Base-by-base conservation (phyloP, 1,284 basidiomycete species). In the Sparassis latifolia region DNA sequence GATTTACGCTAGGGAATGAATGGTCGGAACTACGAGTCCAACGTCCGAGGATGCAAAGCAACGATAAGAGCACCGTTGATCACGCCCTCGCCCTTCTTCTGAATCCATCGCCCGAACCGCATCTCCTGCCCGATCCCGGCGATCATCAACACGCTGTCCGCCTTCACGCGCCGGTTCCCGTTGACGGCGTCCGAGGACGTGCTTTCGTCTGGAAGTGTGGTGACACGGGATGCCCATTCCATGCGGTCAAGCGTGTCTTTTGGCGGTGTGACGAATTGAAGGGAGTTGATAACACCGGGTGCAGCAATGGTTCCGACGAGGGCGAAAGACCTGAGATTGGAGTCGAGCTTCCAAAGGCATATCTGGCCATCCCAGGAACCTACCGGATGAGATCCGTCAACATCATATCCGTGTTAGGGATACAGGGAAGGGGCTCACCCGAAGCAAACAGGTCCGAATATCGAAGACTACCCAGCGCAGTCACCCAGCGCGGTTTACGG, bases 401-500 rank as follows among this genome's bases (percentile, higher is more conserved):
- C 43, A 44, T 43, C 52, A 55, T 49, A 56, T 52, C 20, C 4
- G 33, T 37, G 52, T n/a, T n/a, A 27, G 3, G 10, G 12, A 40
- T 42, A 44, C 9, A 50, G 27, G 29, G 47, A 32, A 35, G 40
- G 41, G 10, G 68, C 76, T 54, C 65, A 90, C 91, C 92, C 10
- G 92, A 94, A 0, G 81, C 92, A 61, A 99, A 92, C 3, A 96
- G 62, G 67, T 99, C 93, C 5, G 92, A 89, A 67, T 96, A 98
- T 10, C 87, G 82, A 38, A 98, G 70, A 53, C 81, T 78, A 1
- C 85, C 86, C 28, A 99, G 67, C 0, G 89, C 76, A 0, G 93
- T 97, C 62, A 99, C 85, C 92, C 94, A 97, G 39, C 96, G 77
- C 5, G 97, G 89, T 31, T 84, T 86, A 39, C 75, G 73, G 40